Percentiles rank a stretch among this genome's conserved stretches.
Evolutionary conservation across 176 grass and related monocot species (phyloP).

Genomic region (Cymbopogon citratus): DNA sequence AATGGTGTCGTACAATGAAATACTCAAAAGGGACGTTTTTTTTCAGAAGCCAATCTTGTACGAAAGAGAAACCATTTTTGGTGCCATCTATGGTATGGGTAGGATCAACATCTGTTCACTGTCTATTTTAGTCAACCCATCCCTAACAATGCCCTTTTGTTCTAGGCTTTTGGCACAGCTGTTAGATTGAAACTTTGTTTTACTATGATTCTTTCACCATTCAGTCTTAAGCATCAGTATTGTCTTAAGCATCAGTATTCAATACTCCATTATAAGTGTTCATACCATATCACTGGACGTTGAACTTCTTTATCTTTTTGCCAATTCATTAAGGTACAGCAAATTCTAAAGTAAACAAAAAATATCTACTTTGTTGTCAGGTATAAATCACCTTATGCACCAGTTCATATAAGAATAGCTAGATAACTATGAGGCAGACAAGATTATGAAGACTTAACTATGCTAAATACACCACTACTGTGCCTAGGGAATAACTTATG

Average conservation of each 20-base stretch:
- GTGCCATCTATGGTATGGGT: not conserved
- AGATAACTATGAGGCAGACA: not conserved
- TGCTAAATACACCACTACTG: slow-evolving; percentile 11
- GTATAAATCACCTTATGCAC: slow-evolving; percentile 9
- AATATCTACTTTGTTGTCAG: not conserved
- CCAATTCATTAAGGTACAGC: slow-evolving; percentile 8
- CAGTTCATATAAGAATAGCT: slow-evolving; percentile 1
- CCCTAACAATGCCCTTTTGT: not conserved
- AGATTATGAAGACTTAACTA: slow-evolving; percentile 14
- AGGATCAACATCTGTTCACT: not conserved
- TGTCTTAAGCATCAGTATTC: not conserved
- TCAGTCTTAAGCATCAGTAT: not conserved
- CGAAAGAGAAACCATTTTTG: not conserved
- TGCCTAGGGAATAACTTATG: not conserved
- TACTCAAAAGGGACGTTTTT: not conserved
- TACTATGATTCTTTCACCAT: not conserved
- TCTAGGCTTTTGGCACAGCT: slow-evolving; percentile 3
- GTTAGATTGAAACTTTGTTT: not conserved
- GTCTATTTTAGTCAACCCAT: not conserved
- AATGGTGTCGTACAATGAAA: not conserved
- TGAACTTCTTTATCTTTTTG: not conserved
- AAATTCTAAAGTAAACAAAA: slow-evolving; percentile 9
- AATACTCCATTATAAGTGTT: not conserved
- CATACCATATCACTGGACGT: not conserved
- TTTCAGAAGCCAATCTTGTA: not conserved